These are phyloP conservation scores for Glycine soja DNA, from an alignment of 306 rosid species.

Conservation along the genomic window DNA sequence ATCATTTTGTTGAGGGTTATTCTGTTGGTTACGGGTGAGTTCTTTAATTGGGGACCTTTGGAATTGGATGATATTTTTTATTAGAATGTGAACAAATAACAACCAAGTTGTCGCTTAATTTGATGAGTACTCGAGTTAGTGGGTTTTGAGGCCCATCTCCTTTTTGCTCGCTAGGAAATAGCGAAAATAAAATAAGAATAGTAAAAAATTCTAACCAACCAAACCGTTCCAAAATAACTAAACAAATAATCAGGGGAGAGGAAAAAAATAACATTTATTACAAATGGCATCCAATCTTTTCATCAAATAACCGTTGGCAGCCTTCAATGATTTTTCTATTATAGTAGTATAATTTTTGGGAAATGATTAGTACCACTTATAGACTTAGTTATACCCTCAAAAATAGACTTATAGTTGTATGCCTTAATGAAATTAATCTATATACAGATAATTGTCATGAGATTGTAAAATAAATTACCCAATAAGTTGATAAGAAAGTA, in stretches of 20 bases:
- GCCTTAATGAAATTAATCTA: too few relatives aligned
- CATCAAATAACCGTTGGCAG: background rate
- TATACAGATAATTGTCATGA: too few relatives aligned
- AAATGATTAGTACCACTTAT: too few relatives aligned
- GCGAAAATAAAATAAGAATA: background rate
- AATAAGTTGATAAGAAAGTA: too few relatives aligned
- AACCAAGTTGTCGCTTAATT: conserved; percentile 23
- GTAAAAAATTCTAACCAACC: background rate
- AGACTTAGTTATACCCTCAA: too few relatives aligned
- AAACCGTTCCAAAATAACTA: background rate
- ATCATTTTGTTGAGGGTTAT: conserved; percentile 44
- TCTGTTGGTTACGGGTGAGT: background rate
- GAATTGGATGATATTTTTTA: conserved; percentile 13
- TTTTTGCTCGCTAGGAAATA: conserved; percentile 6
- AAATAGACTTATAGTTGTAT: too few relatives aligned
- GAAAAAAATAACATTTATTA: background rate
- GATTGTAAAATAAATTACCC: too few relatives aligned
- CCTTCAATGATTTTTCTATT: background rate
- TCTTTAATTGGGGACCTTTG: conserved; percentile 36
- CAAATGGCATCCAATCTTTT: background rate
- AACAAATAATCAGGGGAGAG: background rate
- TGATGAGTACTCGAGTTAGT: conserved; percentile 39
- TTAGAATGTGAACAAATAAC: background rate
- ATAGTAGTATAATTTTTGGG: background rate
- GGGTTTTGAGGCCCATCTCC: conserved; percentile 49